Conservation (phyloP, 192 early-diverging fungal genomes). For the Kappamyces sp. region DNA sequence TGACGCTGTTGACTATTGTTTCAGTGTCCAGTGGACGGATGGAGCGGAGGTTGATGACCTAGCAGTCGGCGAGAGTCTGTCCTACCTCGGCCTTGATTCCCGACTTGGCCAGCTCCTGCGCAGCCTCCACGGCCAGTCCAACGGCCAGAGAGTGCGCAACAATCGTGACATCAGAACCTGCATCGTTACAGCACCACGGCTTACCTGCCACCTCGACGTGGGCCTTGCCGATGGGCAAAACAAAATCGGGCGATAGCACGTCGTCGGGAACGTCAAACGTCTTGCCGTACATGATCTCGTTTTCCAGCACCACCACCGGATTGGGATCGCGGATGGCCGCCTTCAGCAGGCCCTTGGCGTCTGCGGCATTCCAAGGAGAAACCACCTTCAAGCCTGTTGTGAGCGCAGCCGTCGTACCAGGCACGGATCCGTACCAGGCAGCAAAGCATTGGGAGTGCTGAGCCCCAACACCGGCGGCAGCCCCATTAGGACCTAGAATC, state of each 20-base stretch:
- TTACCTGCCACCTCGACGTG: conserved; percentile 68
- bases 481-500: conserved; percentile 78
- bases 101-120: conserved; percentile 76
- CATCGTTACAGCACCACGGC: conserved; percentile 14
- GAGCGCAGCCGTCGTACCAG: conserved; percentile 32
- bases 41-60: conserved; percentile 97
- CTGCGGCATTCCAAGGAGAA: conserved; percentile 91
- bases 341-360: conserved; percentile 96
- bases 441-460: conserved; percentile 99
- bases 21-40: conserved; percentile 93
- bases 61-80: not conserved
- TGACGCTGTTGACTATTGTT: conserved; percentile 85
- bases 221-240: conserved; percentile 92
- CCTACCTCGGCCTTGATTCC: conserved; percentile 41
- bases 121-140: conserved; percentile 80
- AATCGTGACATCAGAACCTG: conserved; percentile 82
- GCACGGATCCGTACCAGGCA: conserved; percentile 96
- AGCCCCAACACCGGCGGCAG: conserved; percentile 92
- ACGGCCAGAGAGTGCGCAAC: conserved; percentile 90
- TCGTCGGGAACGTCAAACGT: conserved; percentile 79
- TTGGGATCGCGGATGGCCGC: conserved; percentile 97
- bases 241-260: conserved; percentile 71
- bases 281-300: conserved; percentile 96
- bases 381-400: conserved; percentile 81
- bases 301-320: conserved; percentile 93